Conservation (phyloP, 208 protist species). For the Crithidia thermophila region DNA sequence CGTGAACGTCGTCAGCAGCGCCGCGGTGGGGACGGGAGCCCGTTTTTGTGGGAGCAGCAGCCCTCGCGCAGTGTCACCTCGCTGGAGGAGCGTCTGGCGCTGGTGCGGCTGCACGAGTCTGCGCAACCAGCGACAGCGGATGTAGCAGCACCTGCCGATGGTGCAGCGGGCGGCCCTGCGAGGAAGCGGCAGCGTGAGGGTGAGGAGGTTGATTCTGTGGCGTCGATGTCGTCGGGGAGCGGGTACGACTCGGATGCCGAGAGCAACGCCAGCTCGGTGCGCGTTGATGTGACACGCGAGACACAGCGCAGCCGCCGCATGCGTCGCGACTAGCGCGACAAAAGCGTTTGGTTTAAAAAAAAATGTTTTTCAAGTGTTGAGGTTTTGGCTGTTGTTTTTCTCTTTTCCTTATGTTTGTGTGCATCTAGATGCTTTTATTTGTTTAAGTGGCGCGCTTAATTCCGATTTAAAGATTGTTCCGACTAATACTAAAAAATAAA, state of each 20-base stretch:
- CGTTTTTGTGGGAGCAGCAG: conserved; percentile 12
- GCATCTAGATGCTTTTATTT: too few species aligned
- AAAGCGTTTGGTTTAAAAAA: too few species aligned
- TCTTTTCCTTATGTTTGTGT: too few species aligned
- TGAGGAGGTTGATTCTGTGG: neutral
- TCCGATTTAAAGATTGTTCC: too few species aligned
- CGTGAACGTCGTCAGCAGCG: conserved; percentile 4
- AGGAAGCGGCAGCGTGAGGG: conserved; percentile 16
- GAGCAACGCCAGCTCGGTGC: conserved; percentile 55
- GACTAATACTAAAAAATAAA: too few species aligned
- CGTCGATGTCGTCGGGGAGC: neutral
- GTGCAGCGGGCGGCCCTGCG: conserved; percentile 2
- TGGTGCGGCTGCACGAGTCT: conserved; percentile 16
- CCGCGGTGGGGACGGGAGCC: neutral
- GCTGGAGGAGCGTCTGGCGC: conserved; percentile 32
- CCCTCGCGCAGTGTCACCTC: conserved; percentile 13
- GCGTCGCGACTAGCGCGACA: conserved; percentile 1
- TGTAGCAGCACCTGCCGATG: neutral
- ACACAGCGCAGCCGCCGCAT: conserved; percentile 21
- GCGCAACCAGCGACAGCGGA: neutral
- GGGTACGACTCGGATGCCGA: conserved; percentile 7
- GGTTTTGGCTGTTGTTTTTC: too few species aligned
- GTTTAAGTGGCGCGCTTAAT: too few species aligned
- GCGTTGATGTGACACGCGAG: conserved; percentile 22
- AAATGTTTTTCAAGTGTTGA: too few species aligned